Evolutionary conservation across 495 filamentous ascomycete genomes (phyloP).

Genomic region (Neurospora intermedia): DNA sequence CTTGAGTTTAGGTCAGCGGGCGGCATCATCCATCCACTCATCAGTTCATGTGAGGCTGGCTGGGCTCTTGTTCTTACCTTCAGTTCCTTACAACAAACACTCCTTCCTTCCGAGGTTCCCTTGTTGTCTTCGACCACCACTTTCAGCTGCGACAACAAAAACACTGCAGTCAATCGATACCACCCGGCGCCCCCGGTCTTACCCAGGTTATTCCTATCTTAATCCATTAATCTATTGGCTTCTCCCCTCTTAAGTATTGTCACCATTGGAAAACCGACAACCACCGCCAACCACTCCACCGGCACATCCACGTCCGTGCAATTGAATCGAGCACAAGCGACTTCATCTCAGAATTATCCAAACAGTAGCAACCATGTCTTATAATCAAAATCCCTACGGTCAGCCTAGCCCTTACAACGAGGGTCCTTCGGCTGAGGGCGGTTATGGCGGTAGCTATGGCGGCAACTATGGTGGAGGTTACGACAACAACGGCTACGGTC

Average conservation of each 20-base stretch:
- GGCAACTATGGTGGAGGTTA: neutral
- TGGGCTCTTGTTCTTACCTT: neutral
- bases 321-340: neutral
- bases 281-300: neutral
- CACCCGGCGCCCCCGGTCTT: neutral
- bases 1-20: neutral
- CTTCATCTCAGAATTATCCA: neutral
- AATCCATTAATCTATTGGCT: neutral
- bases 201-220: neutral
- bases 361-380: conserved; percentile 30
- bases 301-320: neutral
- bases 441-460: conserved; percentile 28
- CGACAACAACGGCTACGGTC: conserved; percentile 10
- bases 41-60: neutral
- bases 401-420: conserved; percentile 32
- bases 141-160: neutral
- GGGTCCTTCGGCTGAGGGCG: conserved; percentile 32
- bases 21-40: neutral
- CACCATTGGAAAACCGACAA: neutral
- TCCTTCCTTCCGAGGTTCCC: neutral
- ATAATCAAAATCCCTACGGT: conserved; percentile 23
- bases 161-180: neutral
- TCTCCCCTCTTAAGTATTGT: neutral
- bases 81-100: neutral
- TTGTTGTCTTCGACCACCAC: neutral